Conservation (phyloP, 805 yeast species). For the Kazachstania psychrophila region DNA sequence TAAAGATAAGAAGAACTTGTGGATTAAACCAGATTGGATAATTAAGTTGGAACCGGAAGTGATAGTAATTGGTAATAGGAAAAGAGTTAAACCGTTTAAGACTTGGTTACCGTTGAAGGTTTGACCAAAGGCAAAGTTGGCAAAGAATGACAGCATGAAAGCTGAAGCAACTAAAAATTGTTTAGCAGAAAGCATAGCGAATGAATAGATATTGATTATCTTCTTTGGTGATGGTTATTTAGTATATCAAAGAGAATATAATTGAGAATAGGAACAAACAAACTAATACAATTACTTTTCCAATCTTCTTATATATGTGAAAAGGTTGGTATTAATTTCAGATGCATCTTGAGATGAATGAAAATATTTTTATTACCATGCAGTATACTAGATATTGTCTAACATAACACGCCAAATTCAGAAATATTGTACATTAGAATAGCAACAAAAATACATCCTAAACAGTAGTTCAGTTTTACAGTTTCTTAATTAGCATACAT, state of each 20-base stretch:
- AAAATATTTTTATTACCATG: too few relatives aligned
- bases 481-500: too few relatives aligned
- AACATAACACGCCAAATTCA: too few relatives aligned
- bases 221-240: conserved; percentile 3
- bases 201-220: conserved; percentile 1
- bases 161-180: conserved; percentile 5
- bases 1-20: conserved; percentile 2
- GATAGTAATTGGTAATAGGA: conserved; percentile 3
- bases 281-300: too few relatives aligned
- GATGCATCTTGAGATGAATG: too few relatives aligned
- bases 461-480: too few relatives aligned
- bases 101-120: conserved; percentile 3
- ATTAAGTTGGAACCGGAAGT: conserved; percentile 1
- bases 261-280: background rate
- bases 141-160: conserved; percentile 3
- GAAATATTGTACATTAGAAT: too few relatives aligned
- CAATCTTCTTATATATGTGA: too few relatives aligned
- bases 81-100: conserved; percentile 2
- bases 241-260: background rate
- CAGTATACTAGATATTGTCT: too few relatives aligned
- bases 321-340: too few relatives aligned
- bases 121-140: conserved; percentile 2
- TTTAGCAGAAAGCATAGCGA: conserved; percentile 5
- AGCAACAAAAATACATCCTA: too few relatives aligned
- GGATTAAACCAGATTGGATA: conserved; percentile 2